Evolutionary conservation across 768 basidiomycete genomes (phyloP), one percentile per base, ranked within the genome.

Genomic region (Lactarius trivialis): DNA sequence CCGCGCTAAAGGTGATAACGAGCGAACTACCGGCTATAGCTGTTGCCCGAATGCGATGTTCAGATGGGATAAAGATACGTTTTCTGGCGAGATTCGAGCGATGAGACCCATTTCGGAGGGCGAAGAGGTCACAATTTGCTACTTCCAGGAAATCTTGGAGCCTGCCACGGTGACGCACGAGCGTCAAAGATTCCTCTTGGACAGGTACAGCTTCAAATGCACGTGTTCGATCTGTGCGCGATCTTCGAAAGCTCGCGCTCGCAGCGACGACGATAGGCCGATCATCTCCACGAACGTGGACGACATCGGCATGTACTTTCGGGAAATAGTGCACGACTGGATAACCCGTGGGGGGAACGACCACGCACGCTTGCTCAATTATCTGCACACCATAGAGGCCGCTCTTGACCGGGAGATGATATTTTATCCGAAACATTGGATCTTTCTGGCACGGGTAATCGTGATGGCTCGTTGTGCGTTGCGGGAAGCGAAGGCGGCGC

Each of bases 51-150:
- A 70, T 34, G 60, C 56, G n/a, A 56, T 54, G 24, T 61, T 59
- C 15, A 33, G 49, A 41, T 76, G 72, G 61, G 65, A 71, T 56
- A n/a, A 61, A 30, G 30, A 63, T 1, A 67, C 74, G 2, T 72
- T 77, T 60, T 74, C 73, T 1, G 64, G 67, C 37, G 64, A 71
- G 37, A 65, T 76, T 2, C 66, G 60, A 43, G 74, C 74, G 0
- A 54, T 66, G 24, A 68, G 72, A 1, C 60, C 68, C 28, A 76
- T 76, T 33, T 64, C 66, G 19, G 59, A 65, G 32, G 72, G 71
- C 14, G 74, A 76, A 65, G 71, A 77, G 60, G 66, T 76, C 21
- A 71, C 73, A 30, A 55, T 68, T 51, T 45, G 68, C 1, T 78
- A 75, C 65, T 70, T 66, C 55, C 60, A 61, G 21, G 49, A 51